Base-by-base conservation (phyloP, 306 rosid genomes). In the Trifolium subterraneum region DNA sequence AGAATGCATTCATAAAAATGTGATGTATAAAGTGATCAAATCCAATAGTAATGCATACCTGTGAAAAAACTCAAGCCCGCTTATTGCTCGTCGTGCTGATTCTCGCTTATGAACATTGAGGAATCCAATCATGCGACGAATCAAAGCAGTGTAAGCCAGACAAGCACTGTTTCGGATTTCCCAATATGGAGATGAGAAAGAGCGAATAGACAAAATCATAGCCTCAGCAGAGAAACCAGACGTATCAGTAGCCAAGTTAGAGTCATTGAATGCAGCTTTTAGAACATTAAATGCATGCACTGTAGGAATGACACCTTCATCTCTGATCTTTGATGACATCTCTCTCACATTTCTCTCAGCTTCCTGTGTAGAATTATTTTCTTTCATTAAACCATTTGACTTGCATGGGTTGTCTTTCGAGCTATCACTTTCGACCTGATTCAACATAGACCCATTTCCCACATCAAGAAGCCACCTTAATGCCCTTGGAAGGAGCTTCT, bases 221-320 rank as follows among this genome's bases (percentile, higher is more conserved):
- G 96, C 97, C 89, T 94, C 96, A 12, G 99, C 97, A 48, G 96
- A 85, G 64, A 94, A 94, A 68, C 99, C 99, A 54, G 99, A 94
- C 3, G 95, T 90, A 84, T 94, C 99, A 59, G 92, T 84, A 73
- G 97, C 83, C 83, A 94, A 85, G 85, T 92, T 94, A 72, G 97
- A 82, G 84, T 94, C 99, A 81, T 94, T 94, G 86, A 94, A 94
- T 76, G 99, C 87, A 38, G 96, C 96, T 82, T 80, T 90, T 50
- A 94, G 96, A 71, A 82, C 88, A 81, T 94, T 94, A 78, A 94
- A 94, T 69, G 96, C 92, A 81, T 91, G 97, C 18, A 94, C 99
- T 2, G 95, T 94, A 82, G 99, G 97, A 88, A 94, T 81, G 61
- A 94, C 90, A 61, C 99, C 99, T 89, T 94, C 97, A 74, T 94